Percentiles rank a stretch among this genome's conserved stretches.
Conservation (phyloP, 2,329 filamentous ascomycete genomes). For the Pestalotiopsis sp. region DNA sequence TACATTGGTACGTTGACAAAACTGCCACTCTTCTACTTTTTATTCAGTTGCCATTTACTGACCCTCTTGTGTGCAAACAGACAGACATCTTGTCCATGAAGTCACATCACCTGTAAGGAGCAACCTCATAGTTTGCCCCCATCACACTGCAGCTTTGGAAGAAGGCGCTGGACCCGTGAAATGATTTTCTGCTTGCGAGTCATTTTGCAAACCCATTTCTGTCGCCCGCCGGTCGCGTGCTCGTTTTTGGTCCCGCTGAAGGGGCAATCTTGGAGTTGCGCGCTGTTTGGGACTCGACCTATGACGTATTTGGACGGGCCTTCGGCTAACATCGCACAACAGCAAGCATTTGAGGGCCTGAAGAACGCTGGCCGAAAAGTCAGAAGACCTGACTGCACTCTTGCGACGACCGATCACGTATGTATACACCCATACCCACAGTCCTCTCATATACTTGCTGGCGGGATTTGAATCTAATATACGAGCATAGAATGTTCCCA, state of each 20-base stretch:
- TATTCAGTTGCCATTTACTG: neutral
- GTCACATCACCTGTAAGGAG: conserved; percentile 75
- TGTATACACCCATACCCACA: conserved; percentile 31
- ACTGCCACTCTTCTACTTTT: neutral
- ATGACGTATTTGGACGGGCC: neutral
- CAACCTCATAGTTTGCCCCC: neutral
- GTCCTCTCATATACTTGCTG: neutral
- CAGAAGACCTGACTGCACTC: conserved; percentile 91
- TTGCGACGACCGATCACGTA: conserved; percentile 96
- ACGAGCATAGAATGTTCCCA: conserved; percentile 80
- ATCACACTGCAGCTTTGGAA: neutral
- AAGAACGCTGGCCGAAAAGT: conserved; percentile 86
- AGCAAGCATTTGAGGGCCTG: conserved; percentile 95
- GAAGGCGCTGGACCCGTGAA: neutral
- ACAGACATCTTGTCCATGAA: conserved; percentile 95
- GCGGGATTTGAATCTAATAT: conserved; percentile 17
- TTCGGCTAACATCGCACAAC: neutral
- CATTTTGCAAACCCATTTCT: neutral
- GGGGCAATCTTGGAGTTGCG: neutral
- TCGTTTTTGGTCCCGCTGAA: neutral
- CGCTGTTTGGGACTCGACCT: neutral
- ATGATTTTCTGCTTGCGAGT: neutral
- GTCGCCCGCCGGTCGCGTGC: neutral
- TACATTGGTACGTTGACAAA: conserved; percentile 74
- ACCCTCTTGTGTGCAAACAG: conserved; percentile 41